Evolutionary conservation across 805 yeast genomes (phyloP).

Genomic region (Myxozyma geophila): DNA sequence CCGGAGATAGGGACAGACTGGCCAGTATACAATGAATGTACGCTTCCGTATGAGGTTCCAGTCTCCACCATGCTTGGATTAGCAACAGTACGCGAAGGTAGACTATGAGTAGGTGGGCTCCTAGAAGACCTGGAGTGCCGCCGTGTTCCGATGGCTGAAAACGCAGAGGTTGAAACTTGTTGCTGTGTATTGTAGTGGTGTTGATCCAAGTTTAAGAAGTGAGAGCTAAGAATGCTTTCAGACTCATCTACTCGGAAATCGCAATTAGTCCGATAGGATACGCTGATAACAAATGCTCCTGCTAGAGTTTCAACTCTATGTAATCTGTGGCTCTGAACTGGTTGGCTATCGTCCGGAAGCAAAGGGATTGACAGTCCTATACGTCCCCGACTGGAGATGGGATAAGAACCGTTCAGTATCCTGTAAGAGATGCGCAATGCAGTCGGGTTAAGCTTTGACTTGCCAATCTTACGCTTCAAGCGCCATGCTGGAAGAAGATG

Average conservation of each 20-base stretch:
- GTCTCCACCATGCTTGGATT: constrained; percentile 3
- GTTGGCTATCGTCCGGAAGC: constrained; percentile 48
- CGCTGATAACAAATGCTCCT: constrained; percentile 75
- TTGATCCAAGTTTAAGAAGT: constrained; percentile 56
- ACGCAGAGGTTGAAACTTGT: constrained; percentile 11
- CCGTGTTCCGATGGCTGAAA: constrained; percentile 1
- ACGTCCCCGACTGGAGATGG: constrained; percentile 62
- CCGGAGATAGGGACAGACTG: background rate
- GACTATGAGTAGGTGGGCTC: constrained; percentile 9
- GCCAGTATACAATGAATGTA: constrained; percentile 6
- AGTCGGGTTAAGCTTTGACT: constrained; percentile 47
- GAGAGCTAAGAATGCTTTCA: constrained; percentile 65
- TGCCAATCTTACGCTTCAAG: constrained; percentile 54
- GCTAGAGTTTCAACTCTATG: constrained; percentile 73
- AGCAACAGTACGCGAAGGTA: constrained; percentile 2
- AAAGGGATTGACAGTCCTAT: constrained; percentile 49
- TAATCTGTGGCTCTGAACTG: constrained; percentile 58
- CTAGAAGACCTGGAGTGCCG: constrained; percentile 16
- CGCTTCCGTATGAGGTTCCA: constrained; percentile 18
- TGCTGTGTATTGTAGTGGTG: constrained; percentile 2
- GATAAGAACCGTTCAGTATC: constrained; percentile 71
- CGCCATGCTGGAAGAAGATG: constrained; percentile 74
- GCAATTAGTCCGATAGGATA: constrained; percentile 75
- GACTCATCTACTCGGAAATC: constrained; percentile 69
- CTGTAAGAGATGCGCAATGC: constrained; percentile 57